phyloP scores from a whole-genome alignment of 2,329 filamentous ascomycete genomes.

The Ceratocystis ficicola region DNA sequence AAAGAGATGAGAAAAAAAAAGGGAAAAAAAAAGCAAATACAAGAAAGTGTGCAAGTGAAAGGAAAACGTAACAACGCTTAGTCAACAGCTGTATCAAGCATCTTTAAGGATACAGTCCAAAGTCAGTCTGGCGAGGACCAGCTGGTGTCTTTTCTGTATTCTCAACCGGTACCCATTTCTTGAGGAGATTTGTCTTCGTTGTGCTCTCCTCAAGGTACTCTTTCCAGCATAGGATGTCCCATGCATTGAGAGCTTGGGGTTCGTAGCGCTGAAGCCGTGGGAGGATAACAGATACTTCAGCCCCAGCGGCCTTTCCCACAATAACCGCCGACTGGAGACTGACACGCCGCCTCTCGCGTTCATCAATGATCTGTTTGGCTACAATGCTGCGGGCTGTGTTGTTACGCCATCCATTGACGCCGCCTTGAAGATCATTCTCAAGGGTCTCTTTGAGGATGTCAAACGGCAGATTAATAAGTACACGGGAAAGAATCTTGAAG shows the following conservation, averaged over 20 bases:
- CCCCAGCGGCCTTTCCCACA: slow-evolving; percentile 29
- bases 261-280: slow-evolving; percentile 31
- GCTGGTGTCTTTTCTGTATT: not conserved
- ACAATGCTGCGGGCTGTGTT: slow-evolving; percentile 37
- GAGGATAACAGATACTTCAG: slow-evolving; percentile 30
- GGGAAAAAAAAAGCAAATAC: not conserved
- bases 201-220: slow-evolving; percentile 30
- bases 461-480: slow-evolving; percentile 60
- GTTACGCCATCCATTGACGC: slow-evolving; percentile 39
- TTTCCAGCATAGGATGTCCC: slow-evolving; percentile 40
- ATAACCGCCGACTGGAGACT: slow-evolving; percentile 35
- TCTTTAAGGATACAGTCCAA: slow-evolving; percentile 20
- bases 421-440: slow-evolving; percentile 42
- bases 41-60: not conserved
- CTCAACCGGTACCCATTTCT: slow-evolving; percentile 18
- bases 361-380: slow-evolving; percentile 40
- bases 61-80: not conserved
- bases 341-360: slow-evolving; percentile 46
- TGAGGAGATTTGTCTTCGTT: slow-evolving; percentile 13
- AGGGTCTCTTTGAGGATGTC: slow-evolving; percentile 52
- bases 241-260: slow-evolving; percentile 33
- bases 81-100: not conserved
- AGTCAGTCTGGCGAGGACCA: slow-evolving; percentile 7
- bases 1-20: not conserved
- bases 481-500: slow-evolving; percentile 47